A percentile compares a stretch with the other conserved stretches of the same genome.
These are phyloP conservation scores for Speleostelium caveatum DNA, from an alignment of 78 protist genomes.

Conservation along the genomic window DNA sequence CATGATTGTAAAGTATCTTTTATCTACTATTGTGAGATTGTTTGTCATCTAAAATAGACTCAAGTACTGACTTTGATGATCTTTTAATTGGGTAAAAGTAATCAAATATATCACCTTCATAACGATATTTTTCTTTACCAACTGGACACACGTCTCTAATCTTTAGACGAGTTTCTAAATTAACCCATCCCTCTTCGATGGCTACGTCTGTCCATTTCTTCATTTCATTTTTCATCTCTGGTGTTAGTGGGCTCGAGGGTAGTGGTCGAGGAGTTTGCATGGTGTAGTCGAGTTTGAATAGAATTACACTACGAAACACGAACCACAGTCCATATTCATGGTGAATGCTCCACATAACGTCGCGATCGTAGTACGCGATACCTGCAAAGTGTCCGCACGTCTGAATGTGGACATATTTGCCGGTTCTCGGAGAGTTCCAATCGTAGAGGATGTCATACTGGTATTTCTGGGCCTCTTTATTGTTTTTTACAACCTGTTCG, in stretches of 20 bases:
- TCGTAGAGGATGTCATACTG: slow-evolving; percentile 63
- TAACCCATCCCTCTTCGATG: slow-evolving; percentile 71
- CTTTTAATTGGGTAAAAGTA: slow-evolving; percentile 66
- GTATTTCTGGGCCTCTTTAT: not conserved
- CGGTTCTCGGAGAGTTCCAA: slow-evolving; percentile 55
- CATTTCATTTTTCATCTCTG: slow-evolving; percentile 13
- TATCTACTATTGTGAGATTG: not conserved
- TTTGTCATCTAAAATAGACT: not conserved
- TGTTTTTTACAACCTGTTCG: slow-evolving; percentile 8
- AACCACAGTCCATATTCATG: slow-evolving; percentile 79
- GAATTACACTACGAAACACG: slow-evolving; percentile 53
- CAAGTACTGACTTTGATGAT: slow-evolving; percentile 31
- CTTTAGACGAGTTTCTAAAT: slow-evolving; percentile 53
- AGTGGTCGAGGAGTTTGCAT: not conserved
- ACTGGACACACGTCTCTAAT: slow-evolving; percentile 75
- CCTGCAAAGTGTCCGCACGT: slow-evolving; percentile 82
- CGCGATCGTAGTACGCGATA: slow-evolving; percentile 66
- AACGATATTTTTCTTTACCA: slow-evolving; percentile 44
- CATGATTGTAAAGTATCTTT: not conserved
- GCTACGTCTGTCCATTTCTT: slow-evolving; percentile 28
- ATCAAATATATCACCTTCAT: slow-evolving; percentile 77
- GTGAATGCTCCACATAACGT: slow-evolving; percentile 78
- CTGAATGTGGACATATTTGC: slow-evolving; percentile 77
- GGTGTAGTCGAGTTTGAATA: slow-evolving; percentile 10
- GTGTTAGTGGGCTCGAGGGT: not conserved